Evolutionary conservation across 495 filamentous ascomycete genomes (phyloP).

Genomic region (Cenococcum geophilum): DNA sequence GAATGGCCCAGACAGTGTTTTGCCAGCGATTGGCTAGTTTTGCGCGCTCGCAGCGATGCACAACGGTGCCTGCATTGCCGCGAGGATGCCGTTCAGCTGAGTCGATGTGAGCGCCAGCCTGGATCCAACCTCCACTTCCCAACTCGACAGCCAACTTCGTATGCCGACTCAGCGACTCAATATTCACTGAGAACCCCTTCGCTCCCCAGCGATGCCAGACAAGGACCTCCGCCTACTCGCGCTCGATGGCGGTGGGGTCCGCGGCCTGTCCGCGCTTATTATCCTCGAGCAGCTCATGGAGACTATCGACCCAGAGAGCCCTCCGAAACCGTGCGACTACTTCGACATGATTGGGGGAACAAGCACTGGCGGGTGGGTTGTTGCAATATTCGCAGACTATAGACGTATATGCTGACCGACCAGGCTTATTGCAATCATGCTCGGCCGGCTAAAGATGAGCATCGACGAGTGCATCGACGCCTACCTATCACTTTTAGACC

Average conservation of each 20-base stretch:
- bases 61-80: too few species aligned
- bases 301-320: conserved; percentile 1
- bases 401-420: not conserved
- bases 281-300: conserved; percentile 20
- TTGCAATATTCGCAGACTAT: not conserved
- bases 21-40: too few species aligned
- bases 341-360: conserved; percentile 25
- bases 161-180: not conserved
- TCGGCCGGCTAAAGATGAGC: conserved; percentile 27
- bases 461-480: conserved; percentile 16
- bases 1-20: too few species aligned
- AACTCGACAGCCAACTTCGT: too few species aligned
- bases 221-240: conserved; percentile 14
- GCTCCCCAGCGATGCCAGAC: not conserved
- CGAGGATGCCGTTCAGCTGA: not conserved
- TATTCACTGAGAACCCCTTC: not conserved
- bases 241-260: conserved; percentile 25
- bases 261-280: conserved; percentile 17
- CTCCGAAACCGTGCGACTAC: conserved; percentile 23
- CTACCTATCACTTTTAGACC: conserved; percentile 7
- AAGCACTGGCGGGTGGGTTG: conserved; percentile 19
- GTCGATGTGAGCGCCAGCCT: not conserved
- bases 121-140: not conserved
- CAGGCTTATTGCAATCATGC: conserved; percentile 28
- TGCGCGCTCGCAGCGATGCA: too few species aligned